Evolutionary conservation across 345 rosid genomes (phyloP).

Genomic region (Pugionium dolabratum): DNA sequence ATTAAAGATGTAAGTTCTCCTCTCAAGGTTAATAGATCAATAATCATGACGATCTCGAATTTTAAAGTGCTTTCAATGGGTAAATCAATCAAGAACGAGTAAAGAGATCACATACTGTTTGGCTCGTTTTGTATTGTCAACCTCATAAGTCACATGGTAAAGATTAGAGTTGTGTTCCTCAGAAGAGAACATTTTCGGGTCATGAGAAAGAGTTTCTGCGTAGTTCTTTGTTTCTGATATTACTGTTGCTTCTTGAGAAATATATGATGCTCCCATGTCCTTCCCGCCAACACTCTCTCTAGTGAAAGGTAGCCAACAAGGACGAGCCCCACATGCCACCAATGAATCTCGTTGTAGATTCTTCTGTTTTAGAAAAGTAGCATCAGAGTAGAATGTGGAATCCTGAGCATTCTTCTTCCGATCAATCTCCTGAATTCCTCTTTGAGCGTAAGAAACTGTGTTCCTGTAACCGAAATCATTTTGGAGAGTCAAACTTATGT

Average conservation of each 20-base stretch:
- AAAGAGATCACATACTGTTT: constrained; percentile 72
- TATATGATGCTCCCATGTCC: constrained; percentile 52
- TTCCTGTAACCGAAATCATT: constrained; percentile 59
- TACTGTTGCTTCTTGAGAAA: constrained; percentile 53
- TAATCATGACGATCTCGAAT: background rate
- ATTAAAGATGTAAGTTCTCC: background rate
- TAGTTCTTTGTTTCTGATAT: constrained; percentile 50
- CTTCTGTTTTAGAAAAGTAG: constrained; percentile 51
- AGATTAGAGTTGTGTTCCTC: constrained; percentile 53
- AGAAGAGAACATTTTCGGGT: constrained; percentile 53
- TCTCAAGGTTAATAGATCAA: constrained; percentile 1
- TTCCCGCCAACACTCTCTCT: constrained; percentile 55
- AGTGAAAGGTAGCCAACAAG: constrained; percentile 50
- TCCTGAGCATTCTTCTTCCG: constrained; percentile 54
- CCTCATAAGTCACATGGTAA: constrained; percentile 53
- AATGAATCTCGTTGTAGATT: constrained; percentile 56
- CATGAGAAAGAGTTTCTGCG: constrained; percentile 49
- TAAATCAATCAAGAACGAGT: constrained; percentile 24
- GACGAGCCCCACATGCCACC: constrained; percentile 43
- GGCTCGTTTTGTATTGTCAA: constrained; percentile 68
- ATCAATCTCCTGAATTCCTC: constrained; percentile 73
- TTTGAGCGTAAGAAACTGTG: constrained; percentile 46
- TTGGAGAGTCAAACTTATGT: constrained; percentile 58
- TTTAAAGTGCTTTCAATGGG: background rate
- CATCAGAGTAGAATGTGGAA: constrained; percentile 51